A percentile compares a stretch with the other conserved stretches of the same genome.
Evolutionary conservation across 352 stramenopile species (phyloP).

Genomic region (Plasmopara muralis): DNA sequence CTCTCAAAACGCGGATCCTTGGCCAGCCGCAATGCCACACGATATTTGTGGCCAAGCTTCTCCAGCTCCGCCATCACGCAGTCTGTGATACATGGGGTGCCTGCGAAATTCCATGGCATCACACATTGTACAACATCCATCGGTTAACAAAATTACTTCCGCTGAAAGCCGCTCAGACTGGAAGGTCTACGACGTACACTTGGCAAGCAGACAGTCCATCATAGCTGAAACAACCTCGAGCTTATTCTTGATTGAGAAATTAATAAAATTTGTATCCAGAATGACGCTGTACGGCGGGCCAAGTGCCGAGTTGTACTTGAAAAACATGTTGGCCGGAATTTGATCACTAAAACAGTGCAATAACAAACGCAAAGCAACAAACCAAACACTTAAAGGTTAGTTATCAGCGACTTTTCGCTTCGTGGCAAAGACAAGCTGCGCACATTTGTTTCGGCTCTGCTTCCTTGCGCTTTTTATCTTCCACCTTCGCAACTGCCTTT

Average conservation of each 20-base stretch:
- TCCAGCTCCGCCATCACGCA: constrained; percentile 99
- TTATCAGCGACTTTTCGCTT: background rate
- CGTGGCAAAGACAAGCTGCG: background rate
- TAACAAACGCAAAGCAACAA: constrained; percentile 7
- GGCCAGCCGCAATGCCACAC: constrained; percentile 86
- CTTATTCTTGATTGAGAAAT: constrained; percentile 99
- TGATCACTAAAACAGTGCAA: constrained; percentile 74
- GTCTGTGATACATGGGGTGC: constrained; percentile 96
- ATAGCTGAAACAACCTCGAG: constrained; percentile 98
- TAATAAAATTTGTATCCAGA: constrained; percentile 99
- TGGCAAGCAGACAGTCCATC: constrained; percentile 99
- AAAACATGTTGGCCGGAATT: constrained; percentile 97
- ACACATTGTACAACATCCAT: background rate
- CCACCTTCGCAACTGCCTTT: constrained; percentile 61
- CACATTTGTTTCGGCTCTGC: constrained; percentile 92
- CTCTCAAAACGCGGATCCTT: constrained; percentile 98
- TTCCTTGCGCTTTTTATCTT: constrained; percentile 87
- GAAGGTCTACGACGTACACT: constrained; percentile 69
- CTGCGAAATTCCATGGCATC: constrained; percentile 13
- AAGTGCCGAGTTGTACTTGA: constrained; percentile 99
- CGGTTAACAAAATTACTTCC: background rate
- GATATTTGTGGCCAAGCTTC: constrained; percentile 98
- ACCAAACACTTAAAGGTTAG: background rate
- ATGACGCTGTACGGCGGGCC: constrained; percentile 98
- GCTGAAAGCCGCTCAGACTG: background rate